Percentiles rank a stretch among this genome's conserved stretches.
Evolutionary conservation across 2,329 filamentous ascomycete genomes (phyloP).

Genomic region (Diaporthe batatas): DNA sequence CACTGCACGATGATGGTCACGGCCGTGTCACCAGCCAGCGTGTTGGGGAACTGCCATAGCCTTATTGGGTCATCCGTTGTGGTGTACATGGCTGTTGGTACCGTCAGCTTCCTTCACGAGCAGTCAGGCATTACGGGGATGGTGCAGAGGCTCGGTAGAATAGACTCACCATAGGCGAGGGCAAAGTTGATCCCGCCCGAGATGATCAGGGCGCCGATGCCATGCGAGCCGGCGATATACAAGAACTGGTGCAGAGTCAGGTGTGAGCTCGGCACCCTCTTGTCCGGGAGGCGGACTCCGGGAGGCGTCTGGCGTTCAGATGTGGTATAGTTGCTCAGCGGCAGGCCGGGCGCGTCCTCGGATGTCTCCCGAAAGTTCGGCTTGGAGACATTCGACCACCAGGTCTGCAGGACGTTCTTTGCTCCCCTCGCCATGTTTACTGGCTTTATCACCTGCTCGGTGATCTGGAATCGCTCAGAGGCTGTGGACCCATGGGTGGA

Average conservation of each 20-base stretch:
- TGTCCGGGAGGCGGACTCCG: slow-evolving; percentile 9
- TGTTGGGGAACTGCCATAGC: slow-evolving; percentile 64
- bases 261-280: slow-evolving; percentile 52
- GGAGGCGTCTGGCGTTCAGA: slow-evolving; percentile 3
- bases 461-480: slow-evolving; percentile 1
- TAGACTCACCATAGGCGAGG: slow-evolving; percentile 61
- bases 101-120: slow-evolving; percentile 42
- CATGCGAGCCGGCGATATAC: slow-evolving; percentile 63
- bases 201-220: slow-evolving; percentile 60
- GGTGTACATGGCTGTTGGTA: slow-evolving; percentile 61
- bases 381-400: slow-evolving; percentile 36
- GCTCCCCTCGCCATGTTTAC: slow-evolving; percentile 24
- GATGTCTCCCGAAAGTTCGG: slow-evolving; percentile 29
- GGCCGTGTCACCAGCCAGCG: slow-evolving; percentile 63
- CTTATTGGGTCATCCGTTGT: slow-evolving; percentile 58
- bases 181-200: slow-evolving; percentile 66
- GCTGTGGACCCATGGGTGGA: slow-evolving; percentile 17
- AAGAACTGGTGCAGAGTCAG: slow-evolving; percentile 60
- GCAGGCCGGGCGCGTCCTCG: slow-evolving; percentile 22
- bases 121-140: slow-evolving; percentile 10
- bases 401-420: slow-evolving; percentile 29
- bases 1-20: slow-evolving; percentile 66
- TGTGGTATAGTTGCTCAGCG: slow-evolving; percentile 27
- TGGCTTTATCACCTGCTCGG: slow-evolving; percentile 15
- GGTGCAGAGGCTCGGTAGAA: background rate